phyloP scores from a whole-genome alignment of 2,329 filamentous ascomycete genomes.

The Paecilomyces sp. region DNA sequence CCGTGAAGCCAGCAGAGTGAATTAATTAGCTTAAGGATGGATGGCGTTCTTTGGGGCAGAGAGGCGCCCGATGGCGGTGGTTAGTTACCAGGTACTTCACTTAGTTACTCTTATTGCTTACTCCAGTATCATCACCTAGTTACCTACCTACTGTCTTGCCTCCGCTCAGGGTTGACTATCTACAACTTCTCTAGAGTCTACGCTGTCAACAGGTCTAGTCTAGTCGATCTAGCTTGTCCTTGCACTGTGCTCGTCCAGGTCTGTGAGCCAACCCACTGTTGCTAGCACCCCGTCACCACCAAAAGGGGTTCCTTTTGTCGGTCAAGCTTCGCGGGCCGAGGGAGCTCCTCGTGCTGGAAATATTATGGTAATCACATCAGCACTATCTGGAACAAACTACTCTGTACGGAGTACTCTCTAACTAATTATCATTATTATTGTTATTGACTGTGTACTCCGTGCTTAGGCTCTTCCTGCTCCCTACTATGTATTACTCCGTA shows the following conservation, averaged over 20 bases:
- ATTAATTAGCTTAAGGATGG: not conserved
- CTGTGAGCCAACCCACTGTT: not conserved
- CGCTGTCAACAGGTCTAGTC: not conserved
- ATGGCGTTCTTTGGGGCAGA: not conserved
- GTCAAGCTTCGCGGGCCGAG: not conserved
- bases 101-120: too few relatives aligned
- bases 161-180: not conserved
- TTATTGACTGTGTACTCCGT: too few relatives aligned
- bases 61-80: not conserved
- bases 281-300: not conserved
- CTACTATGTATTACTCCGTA: too few relatives aligned
- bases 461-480: too few relatives aligned
- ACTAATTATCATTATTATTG: too few relatives aligned
- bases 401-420: too few relatives aligned
- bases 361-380: too few relatives aligned
- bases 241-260: not conserved
- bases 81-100: too few relatives aligned
- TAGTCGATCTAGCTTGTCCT: not conserved
- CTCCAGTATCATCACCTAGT: too few relatives aligned
- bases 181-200: not conserved
- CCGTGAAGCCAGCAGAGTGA: too few relatives aligned
- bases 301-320: not conserved
- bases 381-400: too few relatives aligned
- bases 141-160: too few relatives aligned
- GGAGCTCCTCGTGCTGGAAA: not conserved